Evolutionary conservation across 306 rosid species (phyloP), one percentile per base, ranked within the genome.

Genomic region (Cicer arietinum): DNA sequence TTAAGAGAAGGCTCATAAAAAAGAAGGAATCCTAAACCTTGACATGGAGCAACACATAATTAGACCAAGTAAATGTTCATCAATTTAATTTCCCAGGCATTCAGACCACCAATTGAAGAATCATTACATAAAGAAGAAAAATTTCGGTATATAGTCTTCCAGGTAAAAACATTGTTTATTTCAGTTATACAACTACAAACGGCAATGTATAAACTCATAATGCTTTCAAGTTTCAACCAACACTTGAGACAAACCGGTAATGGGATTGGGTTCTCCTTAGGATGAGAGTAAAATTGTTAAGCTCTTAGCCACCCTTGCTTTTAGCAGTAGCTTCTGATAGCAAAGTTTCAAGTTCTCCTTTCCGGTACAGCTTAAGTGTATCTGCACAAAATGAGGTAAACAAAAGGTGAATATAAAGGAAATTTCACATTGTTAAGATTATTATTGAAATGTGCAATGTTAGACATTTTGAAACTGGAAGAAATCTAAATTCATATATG

Each of bases 291-390:
- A 12, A 12, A 60, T 35, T 35, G 44, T 20, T 63, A 44, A 53
- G 47, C 48, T 67, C 53, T 86, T 86, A 84, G 85, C 74, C 80
- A 72, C 74, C 75, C 44, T 70, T 8, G 17, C 46, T 74, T 81
- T 87, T 90, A 40, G 89, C 85, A 10, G n/a, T 85, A 18, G 96
- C 95, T 79, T 94, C 96, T 10, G 87, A 76, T 44, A 94, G 85
- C 85, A 94, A 61, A 53, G 92, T 75, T 81, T 92, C 96, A 40
- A 94, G 99, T 52, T 92, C 97, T 69, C 97, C 97, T 62, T 88
- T 88, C 71, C 88, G 90, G 88, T 94, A 65, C 66, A 94, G 77
- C 88, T 86, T 92, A 89, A 94, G 80, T 10, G 99, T 90, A 35
- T 94, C 99, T 94, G 93, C 93, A 84, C 37, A 67, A 56, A 57